Evolutionary conservation across 2,329 filamentous ascomycete genomes (phyloP).

Genomic region (Talaromyces sp.): DNA sequence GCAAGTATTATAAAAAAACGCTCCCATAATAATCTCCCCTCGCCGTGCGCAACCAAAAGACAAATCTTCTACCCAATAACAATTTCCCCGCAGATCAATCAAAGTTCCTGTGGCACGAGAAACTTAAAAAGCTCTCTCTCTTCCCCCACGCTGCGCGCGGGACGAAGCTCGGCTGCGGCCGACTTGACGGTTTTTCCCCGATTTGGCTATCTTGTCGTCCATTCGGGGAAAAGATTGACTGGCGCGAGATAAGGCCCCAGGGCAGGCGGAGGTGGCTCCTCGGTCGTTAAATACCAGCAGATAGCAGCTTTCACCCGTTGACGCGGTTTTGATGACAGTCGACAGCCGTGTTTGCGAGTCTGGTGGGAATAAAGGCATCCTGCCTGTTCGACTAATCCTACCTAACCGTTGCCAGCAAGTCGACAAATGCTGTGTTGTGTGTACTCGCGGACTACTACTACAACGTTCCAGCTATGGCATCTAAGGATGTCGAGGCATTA

Average conservation of each 20-base stretch:
- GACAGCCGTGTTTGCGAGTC: background rate
- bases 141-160: background rate
- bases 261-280: background rate
- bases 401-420: conserved; percentile 41
- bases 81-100: background rate
- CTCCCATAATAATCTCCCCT: background rate
- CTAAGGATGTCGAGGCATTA: conserved; percentile 2
- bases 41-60: background rate
- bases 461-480: background rate
- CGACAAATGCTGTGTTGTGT: background rate
- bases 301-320: background rate
- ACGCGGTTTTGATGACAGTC: background rate
- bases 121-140: background rate
- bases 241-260: background rate
- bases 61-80: background rate
- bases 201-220: background rate
- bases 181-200: background rate
- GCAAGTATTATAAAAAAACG: background rate
- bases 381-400: conserved; percentile 61
- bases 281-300: background rate
- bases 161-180: background rate
- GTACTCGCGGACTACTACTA: background rate
- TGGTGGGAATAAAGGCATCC: conserved; percentile 55
- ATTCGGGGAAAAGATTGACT: background rate
- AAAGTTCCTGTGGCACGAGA: background rate